Base-by-base conservation (phyloP, 192 early-diverging fungal species). In the Endogone sp. region DNA sequence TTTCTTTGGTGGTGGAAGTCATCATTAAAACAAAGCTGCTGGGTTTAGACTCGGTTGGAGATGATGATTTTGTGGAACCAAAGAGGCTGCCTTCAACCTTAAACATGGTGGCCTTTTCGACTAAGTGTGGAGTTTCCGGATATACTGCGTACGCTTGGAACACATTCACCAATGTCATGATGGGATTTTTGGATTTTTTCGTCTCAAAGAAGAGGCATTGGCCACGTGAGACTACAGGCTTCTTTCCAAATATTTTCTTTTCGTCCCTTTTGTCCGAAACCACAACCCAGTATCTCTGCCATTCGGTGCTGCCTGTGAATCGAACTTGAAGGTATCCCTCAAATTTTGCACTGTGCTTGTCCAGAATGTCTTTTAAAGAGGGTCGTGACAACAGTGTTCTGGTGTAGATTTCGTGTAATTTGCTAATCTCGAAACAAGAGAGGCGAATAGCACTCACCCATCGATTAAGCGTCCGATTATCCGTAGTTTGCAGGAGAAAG, bases 331-430 rank as follows among this genome's bases (percentile, higher is more conserved):
- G 64, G 71, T 76, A 79, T 2, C 87, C 87, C 64, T 85, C 83
- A 29, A 82, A 78, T 75, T 76, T 82, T 13, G 80, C 79, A 3
- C 23, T 28, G 2, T 55, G 59, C 67, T 71, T 86, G 31, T 60
- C 79, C 61, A 88, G 80, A 65, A 82, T 82, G 29, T 84, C 84
- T 23, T 72, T 69, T 60, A 78, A 81, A 65, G 70, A 72, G 3
- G 77, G 69, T 20, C 80, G 76, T 10, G 68, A 71, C n/a, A 88
- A 30, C 3, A 88, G 68, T 1, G 82, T 84, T 9, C 81, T 74
- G 9, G 92, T 90, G 58, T 90, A 93, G 62, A 87, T 84, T 74
- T 93, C 92, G 63, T 92, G 88, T 16, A 93, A 76, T 73, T 87
- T 86, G 16, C 86, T 79, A 21, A 84, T 85, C 75, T 93, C 92